Evolutionary conservation across 2,329 filamentous ascomycete species (phyloP).

Genomic region (Trichoderma atroviride): DNA sequence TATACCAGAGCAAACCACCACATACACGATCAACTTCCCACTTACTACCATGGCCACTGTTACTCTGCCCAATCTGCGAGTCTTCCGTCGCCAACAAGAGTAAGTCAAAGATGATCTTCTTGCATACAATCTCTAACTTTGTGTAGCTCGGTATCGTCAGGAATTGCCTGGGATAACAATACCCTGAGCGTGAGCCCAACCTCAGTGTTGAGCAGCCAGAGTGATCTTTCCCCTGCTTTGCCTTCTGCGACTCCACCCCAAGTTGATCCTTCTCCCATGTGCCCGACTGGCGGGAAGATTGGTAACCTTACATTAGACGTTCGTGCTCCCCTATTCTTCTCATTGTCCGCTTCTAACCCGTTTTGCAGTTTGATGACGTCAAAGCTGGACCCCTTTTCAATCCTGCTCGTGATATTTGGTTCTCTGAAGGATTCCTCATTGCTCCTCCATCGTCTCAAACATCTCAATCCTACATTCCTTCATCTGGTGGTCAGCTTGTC

Average conservation of each 20-base stretch:
- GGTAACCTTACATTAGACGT: constrained; percentile 46
- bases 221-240: constrained; percentile 24
- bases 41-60: constrained; percentile 44
- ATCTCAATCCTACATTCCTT: constrained; percentile 41
- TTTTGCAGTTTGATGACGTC: constrained; percentile 42
- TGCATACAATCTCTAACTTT: constrained; percentile 22
- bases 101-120: constrained; percentile 28
- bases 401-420: constrained; percentile 46
- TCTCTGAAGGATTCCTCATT: constrained; percentile 47
- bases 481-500: constrained; percentile 45
- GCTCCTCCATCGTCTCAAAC: constrained; percentile 41
- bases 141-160: constrained; percentile 29
- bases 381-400: constrained; percentile 46
- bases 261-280: constrained; percentile 33
- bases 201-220: constrained; percentile 35
- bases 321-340: constrained; percentile 30
- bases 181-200: constrained; percentile 33
- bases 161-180: constrained; percentile 37
- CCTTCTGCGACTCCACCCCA: constrained; percentile 21
- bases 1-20: constrained; percentile 44
- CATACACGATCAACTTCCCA: constrained; percentile 45
- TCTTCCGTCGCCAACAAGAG: constrained; percentile 37
- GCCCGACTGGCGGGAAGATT: constrained; percentile 37
- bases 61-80: constrained; percentile 34
- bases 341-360: constrained; percentile 27